These are phyloP conservation scores for Plasmodium knowlesi DNA, from an alignment of 169 alveolate species.

Conservation along the genomic window DNA sequence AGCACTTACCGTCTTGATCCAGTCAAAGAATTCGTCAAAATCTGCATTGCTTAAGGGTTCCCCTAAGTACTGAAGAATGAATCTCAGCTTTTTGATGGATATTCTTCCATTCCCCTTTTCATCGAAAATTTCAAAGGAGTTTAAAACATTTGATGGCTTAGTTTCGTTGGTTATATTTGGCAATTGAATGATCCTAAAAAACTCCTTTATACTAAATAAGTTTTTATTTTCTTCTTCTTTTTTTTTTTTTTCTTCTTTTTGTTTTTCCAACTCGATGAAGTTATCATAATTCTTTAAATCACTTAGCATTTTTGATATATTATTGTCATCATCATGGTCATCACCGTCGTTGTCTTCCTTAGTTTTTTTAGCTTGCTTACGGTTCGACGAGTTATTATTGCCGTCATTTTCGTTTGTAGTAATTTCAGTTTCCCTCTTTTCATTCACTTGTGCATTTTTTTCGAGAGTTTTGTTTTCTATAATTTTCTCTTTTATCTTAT, in stretches of 20 bases:
- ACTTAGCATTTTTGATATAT: conserved; percentile 50
- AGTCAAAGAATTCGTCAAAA: conserved; percentile 67
- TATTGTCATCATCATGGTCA: background rate
- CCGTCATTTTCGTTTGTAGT: background rate
- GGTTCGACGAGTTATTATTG: background rate
- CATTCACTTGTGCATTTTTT: conserved; percentile 12
- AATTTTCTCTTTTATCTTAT: conserved; percentile 51
- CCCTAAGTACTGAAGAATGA: conserved; percentile 67
- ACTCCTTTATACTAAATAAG: conserved; percentile 68
- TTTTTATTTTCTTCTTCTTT: conserved; percentile 72
- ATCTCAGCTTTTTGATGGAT: conserved; percentile 48
- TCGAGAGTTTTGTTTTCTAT: conserved; percentile 30
- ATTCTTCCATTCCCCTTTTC: conserved; percentile 73
- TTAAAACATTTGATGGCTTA: conserved; percentile 60
- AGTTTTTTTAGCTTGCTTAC: background rate
- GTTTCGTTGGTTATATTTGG: conserved; percentile 65
- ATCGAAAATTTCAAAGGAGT: conserved; percentile 68
- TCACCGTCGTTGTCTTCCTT: background rate
- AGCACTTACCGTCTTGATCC: conserved; percentile 65
- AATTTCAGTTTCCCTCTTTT: conserved; percentile 22
- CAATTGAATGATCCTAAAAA: conserved; percentile 57
- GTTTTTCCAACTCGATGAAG: conserved; percentile 62
- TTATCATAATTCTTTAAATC: conserved; percentile 68
- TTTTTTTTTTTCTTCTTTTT: conserved; percentile 55
- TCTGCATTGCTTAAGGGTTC: conserved; percentile 65